These are phyloP conservation scores for Globisporangium paddicum DNA, from an alignment of 352 stramenopile species.

Conservation along the genomic window DNA sequence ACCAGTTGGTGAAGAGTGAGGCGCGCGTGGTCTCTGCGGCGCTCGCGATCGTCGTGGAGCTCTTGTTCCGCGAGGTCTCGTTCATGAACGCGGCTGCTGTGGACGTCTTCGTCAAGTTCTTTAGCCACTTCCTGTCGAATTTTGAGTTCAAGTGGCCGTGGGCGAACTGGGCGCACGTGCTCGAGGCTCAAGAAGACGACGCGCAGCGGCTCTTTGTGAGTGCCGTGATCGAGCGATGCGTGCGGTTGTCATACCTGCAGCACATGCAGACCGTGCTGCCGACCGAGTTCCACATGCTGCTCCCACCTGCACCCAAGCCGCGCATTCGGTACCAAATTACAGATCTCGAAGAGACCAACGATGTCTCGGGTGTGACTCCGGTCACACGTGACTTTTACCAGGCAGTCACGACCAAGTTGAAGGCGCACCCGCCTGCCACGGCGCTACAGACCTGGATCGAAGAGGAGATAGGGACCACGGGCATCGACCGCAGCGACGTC, in stretches of 20 bases:
- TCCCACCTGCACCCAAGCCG: slow-evolving; percentile 67
- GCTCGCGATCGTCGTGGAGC: slow-evolving; percentile 76
- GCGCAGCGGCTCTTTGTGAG: slow-evolving; percentile 82
- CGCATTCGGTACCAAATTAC: slow-evolving; percentile 52
- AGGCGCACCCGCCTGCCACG: slow-evolving; percentile 47
- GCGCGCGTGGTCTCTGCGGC: slow-evolving; percentile 56
- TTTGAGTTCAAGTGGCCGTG: slow-evolving; percentile 88
- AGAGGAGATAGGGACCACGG: slow-evolving; percentile 40
- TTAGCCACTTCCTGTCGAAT: slow-evolving; percentile 85
- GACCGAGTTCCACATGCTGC: slow-evolving; percentile 67
- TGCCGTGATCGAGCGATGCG: slow-evolving; percentile 78
- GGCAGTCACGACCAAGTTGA: slow-evolving; percentile 57
- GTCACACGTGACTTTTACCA: slow-evolving; percentile 49
- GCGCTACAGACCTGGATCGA: slow-evolving; percentile 57
- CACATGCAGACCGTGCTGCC: slow-evolving; percentile 78
- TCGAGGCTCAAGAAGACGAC: slow-evolving; percentile 76
- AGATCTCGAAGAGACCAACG: slow-evolving; percentile 13
- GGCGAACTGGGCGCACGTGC: slow-evolving; percentile 69
- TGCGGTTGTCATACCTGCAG: slow-evolving; percentile 81
- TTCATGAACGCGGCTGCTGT: slow-evolving; percentile 55
- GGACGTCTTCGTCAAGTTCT: slow-evolving; percentile 71
- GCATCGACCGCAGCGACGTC: slow-evolving; percentile 39
- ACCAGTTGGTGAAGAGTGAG: slow-evolving; percentile 76
- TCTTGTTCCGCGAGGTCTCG: slow-evolving; percentile 80
- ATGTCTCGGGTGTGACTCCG: slow-evolving; percentile 18